Percentiles rank a stretch among this genome's conserved stretches.
Conservation (phyloP, 345 rosid species). For the Citrus hindsii region DNA sequence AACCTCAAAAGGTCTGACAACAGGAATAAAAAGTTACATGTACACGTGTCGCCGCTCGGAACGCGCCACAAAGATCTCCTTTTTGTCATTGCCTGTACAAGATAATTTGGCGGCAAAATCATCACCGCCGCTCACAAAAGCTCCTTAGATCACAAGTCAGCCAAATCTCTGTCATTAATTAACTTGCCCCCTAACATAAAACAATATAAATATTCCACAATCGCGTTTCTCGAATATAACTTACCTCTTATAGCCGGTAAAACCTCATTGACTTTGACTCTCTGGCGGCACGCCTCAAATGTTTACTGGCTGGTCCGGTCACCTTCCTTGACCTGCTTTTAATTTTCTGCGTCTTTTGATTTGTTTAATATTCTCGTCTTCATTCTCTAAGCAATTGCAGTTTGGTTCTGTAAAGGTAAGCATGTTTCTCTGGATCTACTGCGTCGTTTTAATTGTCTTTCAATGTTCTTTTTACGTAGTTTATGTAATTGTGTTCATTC, state of each 20-base stretch:
- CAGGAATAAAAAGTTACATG: background rate
- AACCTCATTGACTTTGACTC: background rate
- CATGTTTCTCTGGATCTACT: conserved; percentile 1
- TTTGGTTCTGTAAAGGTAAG: conserved; percentile 22
- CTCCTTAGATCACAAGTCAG: background rate
- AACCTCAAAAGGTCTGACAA: background rate
- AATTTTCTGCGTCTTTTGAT: background rate
- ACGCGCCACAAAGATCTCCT: background rate
- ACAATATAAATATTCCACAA: background rate
- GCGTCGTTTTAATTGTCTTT: background rate
- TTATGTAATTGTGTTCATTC: background rate
- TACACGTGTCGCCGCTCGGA: background rate
- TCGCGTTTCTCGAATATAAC: conserved; percentile 11
- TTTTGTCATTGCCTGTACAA: background rate
- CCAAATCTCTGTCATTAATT: background rate
- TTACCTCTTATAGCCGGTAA: conserved; percentile 50
- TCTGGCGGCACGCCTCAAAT: conserved; percentile 15
- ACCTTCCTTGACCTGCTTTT: conserved; percentile 11
- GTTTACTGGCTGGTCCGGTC: conserved; percentile 40
- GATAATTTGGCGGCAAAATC: conserved; percentile 17
- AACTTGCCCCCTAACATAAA: background rate
- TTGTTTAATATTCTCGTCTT: background rate
- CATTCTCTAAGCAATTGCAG: conserved; percentile 22
- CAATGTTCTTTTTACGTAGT: background rate
- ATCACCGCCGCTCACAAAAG: background rate